phyloP scores from a whole-genome alignment of 805 yeast species.

The Nakazawaea ernobii region DNA sequence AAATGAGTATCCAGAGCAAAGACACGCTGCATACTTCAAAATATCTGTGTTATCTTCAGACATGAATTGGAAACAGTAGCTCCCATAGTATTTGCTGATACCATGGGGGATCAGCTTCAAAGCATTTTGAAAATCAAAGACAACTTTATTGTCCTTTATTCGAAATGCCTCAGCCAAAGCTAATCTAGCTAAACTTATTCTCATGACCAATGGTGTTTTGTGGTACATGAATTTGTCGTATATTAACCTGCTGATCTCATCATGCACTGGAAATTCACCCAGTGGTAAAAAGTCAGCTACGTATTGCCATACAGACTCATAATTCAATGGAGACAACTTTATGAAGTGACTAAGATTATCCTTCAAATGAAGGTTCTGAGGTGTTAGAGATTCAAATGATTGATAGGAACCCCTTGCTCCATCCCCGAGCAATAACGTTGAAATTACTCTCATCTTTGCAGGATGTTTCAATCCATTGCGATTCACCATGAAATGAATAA shows the following conservation, averaged over 20 bases:
- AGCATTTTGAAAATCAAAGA: background rate
- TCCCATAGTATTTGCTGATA: conserved; percentile 16
- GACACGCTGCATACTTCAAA: conserved; percentile 37
- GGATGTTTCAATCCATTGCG: conserved; percentile 11
- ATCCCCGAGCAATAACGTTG: conserved; percentile 2
- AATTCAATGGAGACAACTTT: conserved; percentile 2
- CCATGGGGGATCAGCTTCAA: background rate
- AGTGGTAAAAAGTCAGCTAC: conserved; percentile 5
- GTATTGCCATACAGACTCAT: background rate
- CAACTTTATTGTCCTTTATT: background rate
- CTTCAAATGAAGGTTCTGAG: background rate
- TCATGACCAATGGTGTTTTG: conserved; percentile 3
- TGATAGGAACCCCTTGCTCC: background rate
- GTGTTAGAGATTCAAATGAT: background rate
- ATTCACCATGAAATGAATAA: conserved; percentile 17
- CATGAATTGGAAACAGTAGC: conserved; percentile 19
- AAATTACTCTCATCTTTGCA: conserved; percentile 4
- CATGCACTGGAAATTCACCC: background rate
- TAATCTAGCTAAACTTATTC: background rate
- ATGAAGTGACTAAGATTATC: background rate
- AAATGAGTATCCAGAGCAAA: conserved; percentile 32
- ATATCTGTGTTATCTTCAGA: conserved; percentile 15
- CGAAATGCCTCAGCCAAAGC: conserved; percentile 1
- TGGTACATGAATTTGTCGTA: conserved; percentile 2
- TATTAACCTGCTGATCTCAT: background rate